Conservation (phyloP, 1,139 yeast genomes). For the Zygosaccharomyces pseudobailii region DNA sequence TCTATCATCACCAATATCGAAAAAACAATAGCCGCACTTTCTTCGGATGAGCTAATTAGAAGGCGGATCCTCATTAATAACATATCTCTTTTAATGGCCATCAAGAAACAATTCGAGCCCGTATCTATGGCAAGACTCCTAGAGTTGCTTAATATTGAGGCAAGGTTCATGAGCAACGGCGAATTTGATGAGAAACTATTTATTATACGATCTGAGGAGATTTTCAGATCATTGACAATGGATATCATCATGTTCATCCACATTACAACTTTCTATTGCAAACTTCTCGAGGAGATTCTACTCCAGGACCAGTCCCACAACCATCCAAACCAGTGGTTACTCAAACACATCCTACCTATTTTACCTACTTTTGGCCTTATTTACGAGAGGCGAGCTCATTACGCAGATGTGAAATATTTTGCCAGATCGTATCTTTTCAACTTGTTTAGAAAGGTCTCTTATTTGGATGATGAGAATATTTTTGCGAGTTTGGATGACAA, state of each 20-base stretch:
- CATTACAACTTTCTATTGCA: conserved; percentile 30
- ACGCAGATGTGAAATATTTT: conserved; percentile 28
- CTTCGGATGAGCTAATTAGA: conserved; percentile 30
- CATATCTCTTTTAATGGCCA: conserved; percentile 14
- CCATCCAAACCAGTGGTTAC: conserved; percentile 15
- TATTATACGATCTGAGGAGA: conserved; percentile 16
- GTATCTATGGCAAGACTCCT: conserved; percentile 27
- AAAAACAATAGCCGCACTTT: conserved; percentile 20
- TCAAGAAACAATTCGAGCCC: conserved; percentile 20
- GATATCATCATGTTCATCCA: conserved; percentile 33
- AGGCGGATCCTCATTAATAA: conserved; percentile 30
- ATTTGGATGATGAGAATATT: conserved; percentile 18
- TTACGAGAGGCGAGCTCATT: conserved; percentile 21
- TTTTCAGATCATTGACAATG: conserved; percentile 12
- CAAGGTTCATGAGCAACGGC: conserved; percentile 19
- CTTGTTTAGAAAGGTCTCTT: conserved; percentile 32
- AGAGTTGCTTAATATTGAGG: conserved; percentile 25
- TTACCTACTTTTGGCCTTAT: conserved; percentile 22
- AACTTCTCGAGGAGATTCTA: conserved; percentile 18
- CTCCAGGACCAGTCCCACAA: conserved; percentile 12
- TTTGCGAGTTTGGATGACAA: conserved; percentile 25
- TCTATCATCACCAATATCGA: conserved; percentile 33
- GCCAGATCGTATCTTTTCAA: conserved; percentile 29
- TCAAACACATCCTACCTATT: conserved; percentile 15
- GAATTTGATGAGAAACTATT: conserved; percentile 31